Evolutionary conservation across 495 filamentous ascomycete species (phyloP).

Genomic region (Penicillium taxi): DNA sequence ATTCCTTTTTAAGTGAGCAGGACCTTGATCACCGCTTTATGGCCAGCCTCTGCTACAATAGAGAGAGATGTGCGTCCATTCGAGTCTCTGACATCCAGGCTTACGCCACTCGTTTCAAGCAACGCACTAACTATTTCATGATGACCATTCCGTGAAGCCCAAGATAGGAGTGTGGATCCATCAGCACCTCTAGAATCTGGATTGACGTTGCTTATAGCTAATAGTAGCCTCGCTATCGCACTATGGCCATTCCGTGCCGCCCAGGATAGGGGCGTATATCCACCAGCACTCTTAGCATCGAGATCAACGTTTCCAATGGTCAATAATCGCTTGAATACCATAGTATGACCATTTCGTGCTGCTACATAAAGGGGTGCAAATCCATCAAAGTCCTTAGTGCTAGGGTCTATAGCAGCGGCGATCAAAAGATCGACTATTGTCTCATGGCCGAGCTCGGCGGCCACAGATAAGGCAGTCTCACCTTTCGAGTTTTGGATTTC

Average conservation of each 20-base stretch:
- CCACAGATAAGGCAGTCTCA: background rate
- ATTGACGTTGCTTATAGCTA: background rate
- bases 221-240: background rate
- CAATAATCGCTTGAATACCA: background rate
- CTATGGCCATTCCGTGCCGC: background rate
- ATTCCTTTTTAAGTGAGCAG: background rate
- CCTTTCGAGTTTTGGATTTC: too few species aligned
- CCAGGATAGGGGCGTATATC: constrained; percentile 1
- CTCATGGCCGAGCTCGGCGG: background rate
- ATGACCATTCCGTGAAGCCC: constrained; percentile 1
- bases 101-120: background rate
- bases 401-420: background rate
- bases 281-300: background rate
- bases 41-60: background rate
- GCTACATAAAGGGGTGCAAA: background rate
- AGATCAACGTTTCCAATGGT: background rate
- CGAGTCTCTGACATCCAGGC: background rate
- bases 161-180: background rate
- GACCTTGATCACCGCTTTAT: background rate
- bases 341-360: background rate
- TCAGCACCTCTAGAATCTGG: background rate
- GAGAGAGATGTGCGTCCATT: background rate
- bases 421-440: background rate
- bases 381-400: background rate
- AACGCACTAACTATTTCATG: background rate